Conservation (phyloP, 305 asterid genomes). For the Fraxinus sp. region DNA sequence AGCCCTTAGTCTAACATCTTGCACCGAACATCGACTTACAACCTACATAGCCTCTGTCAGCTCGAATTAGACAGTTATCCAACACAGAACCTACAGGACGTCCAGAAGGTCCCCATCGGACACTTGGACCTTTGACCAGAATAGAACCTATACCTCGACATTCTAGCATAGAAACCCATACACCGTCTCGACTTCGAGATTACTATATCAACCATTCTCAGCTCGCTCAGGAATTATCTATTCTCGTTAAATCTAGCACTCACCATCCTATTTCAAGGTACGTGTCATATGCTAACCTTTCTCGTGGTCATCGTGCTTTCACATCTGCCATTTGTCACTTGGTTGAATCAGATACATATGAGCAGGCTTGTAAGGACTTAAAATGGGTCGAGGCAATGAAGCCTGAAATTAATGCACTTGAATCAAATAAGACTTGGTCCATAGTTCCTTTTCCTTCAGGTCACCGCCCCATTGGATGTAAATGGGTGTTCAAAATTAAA, state of each 20-base stretch:
- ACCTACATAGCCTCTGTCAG: not conserved
- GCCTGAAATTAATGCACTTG: not conserved
- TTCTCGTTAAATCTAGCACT: not conserved
- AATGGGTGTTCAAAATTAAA: not conserved
- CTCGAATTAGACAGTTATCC: not conserved
- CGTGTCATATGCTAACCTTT: not conserved
- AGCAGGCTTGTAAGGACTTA: not conserved
- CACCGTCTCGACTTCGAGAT: not conserved
- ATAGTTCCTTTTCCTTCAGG: not conserved
- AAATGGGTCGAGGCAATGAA: not conserved
- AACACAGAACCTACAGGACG: not conserved
- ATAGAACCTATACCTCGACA: not conserved
- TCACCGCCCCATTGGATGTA: not conserved
- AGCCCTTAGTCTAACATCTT: not conserved
- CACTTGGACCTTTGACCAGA: not conserved
- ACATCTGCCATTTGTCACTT: not conserved
- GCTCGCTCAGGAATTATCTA: not conserved
- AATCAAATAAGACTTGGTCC: not conserved
- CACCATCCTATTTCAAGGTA: not conserved
- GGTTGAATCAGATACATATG: not conserved
- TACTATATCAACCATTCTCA: not conserved
- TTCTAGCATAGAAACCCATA: too few species aligned
- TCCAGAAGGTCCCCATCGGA: not conserved
- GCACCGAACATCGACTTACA: not conserved
- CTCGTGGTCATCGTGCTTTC: not conserved